These are phyloP conservation scores for Flaveria brownii DNA, from an alignment of 129 eudicot species.

Conservation along the genomic window DNA sequence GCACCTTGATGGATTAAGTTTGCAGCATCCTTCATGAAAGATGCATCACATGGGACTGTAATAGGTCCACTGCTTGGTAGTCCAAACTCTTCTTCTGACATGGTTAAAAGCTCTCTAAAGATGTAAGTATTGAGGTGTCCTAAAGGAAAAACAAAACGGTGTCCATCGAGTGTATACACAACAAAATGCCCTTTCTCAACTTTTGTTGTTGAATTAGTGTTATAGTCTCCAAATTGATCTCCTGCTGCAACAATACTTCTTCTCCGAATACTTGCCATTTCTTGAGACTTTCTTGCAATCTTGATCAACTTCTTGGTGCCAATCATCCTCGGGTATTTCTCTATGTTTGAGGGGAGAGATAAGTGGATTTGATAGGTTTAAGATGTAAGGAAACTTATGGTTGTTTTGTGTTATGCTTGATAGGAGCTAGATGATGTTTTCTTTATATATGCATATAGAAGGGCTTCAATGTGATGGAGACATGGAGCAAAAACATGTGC, in stretches of 20 bases:
- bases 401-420: constrained; percentile 7
- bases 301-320: constrained; percentile 36
- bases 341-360: neutral
- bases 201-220: neutral
- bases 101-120: constrained; percentile 47
- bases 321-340: constrained; percentile 15
- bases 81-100: constrained; percentile 58
- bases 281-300: constrained; percentile 40
- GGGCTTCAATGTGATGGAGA: constrained; percentile 16
- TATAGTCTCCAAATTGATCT: neutral
- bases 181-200: constrained; percentile 52
- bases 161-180: constrained; percentile 40
- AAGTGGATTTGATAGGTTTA: neutral
- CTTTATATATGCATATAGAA: constrained; percentile 8
- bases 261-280: constrained; percentile 19
- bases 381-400: neutral
- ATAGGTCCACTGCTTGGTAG: constrained; percentile 29
- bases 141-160: constrained; percentile 45
- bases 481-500: constrained; percentile 22
- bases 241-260: constrained; percentile 21
- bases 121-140: constrained; percentile 41
- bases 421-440: neutral
- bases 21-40: constrained; percentile 32
- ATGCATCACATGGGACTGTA: constrained; percentile 43
- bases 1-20: constrained; percentile 18